phyloP scores from a whole-genome alignment of 331 rosid species.

The Quercus tomentella region DNA sequence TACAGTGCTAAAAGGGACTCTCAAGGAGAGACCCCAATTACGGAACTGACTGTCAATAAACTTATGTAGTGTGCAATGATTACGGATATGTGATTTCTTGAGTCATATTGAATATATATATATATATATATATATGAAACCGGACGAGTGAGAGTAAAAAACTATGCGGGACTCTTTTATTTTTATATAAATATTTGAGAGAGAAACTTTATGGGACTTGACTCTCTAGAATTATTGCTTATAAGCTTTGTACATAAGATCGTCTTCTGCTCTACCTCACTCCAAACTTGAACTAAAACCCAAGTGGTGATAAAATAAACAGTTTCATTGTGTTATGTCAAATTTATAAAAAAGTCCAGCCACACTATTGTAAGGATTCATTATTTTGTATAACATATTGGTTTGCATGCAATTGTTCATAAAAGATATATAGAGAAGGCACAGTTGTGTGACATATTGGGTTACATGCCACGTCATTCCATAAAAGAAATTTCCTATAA shows the following conservation, averaged over 20 bases:
- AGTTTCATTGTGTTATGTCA: background rate
- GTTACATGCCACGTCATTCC: too few species aligned
- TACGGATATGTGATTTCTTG: background rate
- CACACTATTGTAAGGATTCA: too few species aligned
- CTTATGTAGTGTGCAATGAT: background rate
- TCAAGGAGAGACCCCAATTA: conserved; percentile 15
- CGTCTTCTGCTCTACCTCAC: background rate
- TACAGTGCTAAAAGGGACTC: conserved; percentile 22
- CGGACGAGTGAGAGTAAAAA: background rate
- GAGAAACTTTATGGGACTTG: too few species aligned
- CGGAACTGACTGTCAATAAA: conserved; percentile 12
- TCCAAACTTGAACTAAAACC: background rate
- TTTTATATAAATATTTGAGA: too few species aligned
- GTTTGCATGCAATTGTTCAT: too few species aligned
- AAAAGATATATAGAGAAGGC: too few species aligned
- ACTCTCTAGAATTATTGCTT: too few species aligned
- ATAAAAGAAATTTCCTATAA: too few species aligned
- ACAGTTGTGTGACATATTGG: too few species aligned
- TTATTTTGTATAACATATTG: too few species aligned
- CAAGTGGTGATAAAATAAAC: background rate
- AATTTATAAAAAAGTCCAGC: too few species aligned
- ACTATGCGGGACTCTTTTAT: too few species aligned
- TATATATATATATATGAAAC: background rate
- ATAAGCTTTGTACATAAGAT: background rate
- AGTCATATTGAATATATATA: background rate